Evolutionary conservation across 805 yeast genomes (phyloP), one percentile per base, ranked within the genome.

Genomic region (Wickerhamiella sorbophila): DNA sequence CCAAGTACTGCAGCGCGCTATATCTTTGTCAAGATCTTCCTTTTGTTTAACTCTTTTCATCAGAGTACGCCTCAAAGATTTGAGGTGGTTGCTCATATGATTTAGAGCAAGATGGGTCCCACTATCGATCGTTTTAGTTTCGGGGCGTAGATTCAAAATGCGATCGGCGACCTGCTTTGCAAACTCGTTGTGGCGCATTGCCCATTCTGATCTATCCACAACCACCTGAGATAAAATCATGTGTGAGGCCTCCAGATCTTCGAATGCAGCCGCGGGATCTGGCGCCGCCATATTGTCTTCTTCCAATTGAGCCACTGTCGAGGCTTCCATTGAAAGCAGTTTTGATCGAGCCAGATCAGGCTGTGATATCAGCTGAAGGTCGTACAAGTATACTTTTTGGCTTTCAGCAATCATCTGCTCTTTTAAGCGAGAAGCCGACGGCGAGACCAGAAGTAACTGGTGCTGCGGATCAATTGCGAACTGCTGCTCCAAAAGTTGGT

Each of bases 381-480:
- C 60, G 41, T 50, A 59, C 16, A 56, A 40, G 36, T 48, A 55
- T 4, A 57, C 53, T 20, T 42, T 31, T 33, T 47, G 52, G 19
- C 55, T 52, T 24, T 46, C 50, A 8, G 42, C 52, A n/a, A 52
- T 34, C n/a, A 48, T 22, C 32, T 52, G 54, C 22, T 50, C 47
- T 41, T 48, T 50, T 12, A 59, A 48, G 36, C 49, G 58, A 22
- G 36, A 31, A 31, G 55, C 56, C 18, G 49, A 44, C 9, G 56
- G 51, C 6, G 49, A 45, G 12, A 51, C 45, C 35, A 60, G 50
- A 33, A 60, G 44, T 31, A 59, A 47, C 44, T 59, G 53, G 38
- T 48, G 36, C 20, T 44, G 48, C 29, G 40, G 36, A n/a, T 47
- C 49, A 8, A 58, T 48, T 4, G 38, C 39, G 20, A 41, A 44